Percentiles rank a stretch among this genome's conserved stretches.
Evolutionary conservation across 352 stramenopile genomes (phyloP).

Genomic region (Pythium periplocum): DNA sequence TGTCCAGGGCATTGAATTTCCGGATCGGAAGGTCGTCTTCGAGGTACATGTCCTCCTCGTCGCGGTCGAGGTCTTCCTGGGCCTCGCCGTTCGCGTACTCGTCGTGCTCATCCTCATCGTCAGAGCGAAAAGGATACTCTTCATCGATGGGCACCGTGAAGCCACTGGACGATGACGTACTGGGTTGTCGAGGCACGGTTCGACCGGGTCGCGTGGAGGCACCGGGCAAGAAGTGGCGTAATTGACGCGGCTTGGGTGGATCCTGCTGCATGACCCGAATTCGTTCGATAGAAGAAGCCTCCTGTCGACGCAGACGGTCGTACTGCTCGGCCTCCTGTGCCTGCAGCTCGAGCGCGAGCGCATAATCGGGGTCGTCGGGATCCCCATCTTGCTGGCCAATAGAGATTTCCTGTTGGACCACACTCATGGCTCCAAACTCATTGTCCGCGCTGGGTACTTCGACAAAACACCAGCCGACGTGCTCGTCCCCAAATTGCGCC

Average conservation of each 20-base stretch:
- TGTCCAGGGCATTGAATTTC: constrained; percentile 17
- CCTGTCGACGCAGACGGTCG: constrained; percentile 58
- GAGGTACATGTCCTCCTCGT: constrained; percentile 18
- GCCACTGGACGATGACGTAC: constrained; percentile 6
- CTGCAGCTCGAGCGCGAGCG: constrained; percentile 66
- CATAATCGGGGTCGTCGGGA: constrained; percentile 58
- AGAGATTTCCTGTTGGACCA: constrained; percentile 64
- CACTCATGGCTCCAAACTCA: constrained; percentile 62
- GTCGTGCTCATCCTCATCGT: no score
- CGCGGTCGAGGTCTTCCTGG: constrained; percentile 5
- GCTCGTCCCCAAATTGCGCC: constrained; percentile 49
- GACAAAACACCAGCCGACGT: constrained; percentile 69
- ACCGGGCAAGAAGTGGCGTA: constrained; percentile 3
- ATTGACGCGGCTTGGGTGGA: constrained; percentile 25
- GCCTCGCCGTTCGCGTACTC: neutral
- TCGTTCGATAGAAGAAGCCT: constrained; percentile 63
- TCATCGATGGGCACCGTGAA: constrained; percentile 19
- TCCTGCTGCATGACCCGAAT: constrained; percentile 54
- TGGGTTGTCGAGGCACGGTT: constrained; percentile 9
- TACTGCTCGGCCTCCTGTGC: constrained; percentile 71
- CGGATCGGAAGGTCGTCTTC: constrained; percentile 17
- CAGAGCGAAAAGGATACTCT: constrained; percentile 1
- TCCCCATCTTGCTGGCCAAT: constrained; percentile 26
- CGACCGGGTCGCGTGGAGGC: constrained; percentile 2
- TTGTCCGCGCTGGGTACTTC: constrained; percentile 51